Evolutionary conservation across 441 rosid genomes (phyloP), one percentile per base, ranked within the genome.

Genomic region (Populus hybrid): DNA sequence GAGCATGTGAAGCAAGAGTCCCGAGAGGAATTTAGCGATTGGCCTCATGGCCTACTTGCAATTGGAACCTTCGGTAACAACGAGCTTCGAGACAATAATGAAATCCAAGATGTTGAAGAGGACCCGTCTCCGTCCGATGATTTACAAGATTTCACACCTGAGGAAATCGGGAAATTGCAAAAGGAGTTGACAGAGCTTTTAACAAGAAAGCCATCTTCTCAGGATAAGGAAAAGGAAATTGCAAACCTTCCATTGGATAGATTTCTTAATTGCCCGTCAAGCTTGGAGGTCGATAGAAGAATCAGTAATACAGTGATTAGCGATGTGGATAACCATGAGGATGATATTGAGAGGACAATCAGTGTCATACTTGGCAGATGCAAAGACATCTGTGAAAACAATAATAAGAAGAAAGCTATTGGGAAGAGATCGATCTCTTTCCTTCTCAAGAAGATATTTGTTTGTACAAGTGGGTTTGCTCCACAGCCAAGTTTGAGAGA

Each of bases 221-320:
- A 85, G n/a, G 59, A 73, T 6, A 68, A 83, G 38, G 89, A 87
- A 21, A 85, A 84, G 69, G 90, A 92, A 73, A 77, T 82, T 23
- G 80, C 88, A 29, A 90, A 83, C 76, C 93, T 90, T 28, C 99
- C 99, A 29, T 73, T 95, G 83, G 97, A 95, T 79, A 92, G 97
- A 84, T 95, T 94, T 82, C 92, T 95, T 56, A 95, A 95, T 61
- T 95, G 99, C 81, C 99, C 99, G 61, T 95, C 99, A 7, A 94
- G 97, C 86, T 89, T 95, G 84, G 99, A 95, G 76, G 94, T 95
- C 0, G 95, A 90, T 63, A 82, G 99, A 77, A 83, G 99, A 81
- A 84, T 88, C 45, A 90, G 94, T 69, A 85, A 81, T 73, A 87
- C 88, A 5, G 80, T 87, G 33, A 77, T 82, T 45, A 82, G 83